Base-by-base conservation (phyloP, 2,329 filamentous ascomycete genomes). In the Fusarium kyushuense region DNA sequence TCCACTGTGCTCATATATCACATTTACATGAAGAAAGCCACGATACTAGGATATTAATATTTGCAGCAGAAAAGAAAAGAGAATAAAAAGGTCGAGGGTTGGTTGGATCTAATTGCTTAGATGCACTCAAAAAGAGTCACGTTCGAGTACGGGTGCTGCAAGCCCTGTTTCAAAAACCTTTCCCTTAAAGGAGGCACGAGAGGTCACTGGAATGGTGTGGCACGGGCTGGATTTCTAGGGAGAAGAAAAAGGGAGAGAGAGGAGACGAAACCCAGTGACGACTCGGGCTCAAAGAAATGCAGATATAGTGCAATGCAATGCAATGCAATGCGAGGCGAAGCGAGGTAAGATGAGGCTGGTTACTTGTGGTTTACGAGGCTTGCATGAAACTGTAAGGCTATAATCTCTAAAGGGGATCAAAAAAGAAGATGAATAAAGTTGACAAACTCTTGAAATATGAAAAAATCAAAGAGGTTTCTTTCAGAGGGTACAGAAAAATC, bases 121-220 rank as follows among this genome's bases (percentile, higher is more conserved):
- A 49, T 27, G 21, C 45, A 63, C 21, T 25, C 45, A 14, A 58
- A 38, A 52, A 38, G 47, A 55, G 25, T 21, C 38, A 52, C 53
- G 38, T 38, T 41, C 43, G 43, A 33, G 27, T 45, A 30, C 40
- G 21, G 38, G 27, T 38, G 53, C 59, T 54, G 54, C 30, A 65
- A 65, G 61, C 56, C 61, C 40, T 66, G 65, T 69, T 69, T 69
- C 65, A 66, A 46, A 63, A 47, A 23, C 53, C 55, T 69, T 70
- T 63, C 66, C 43, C 8, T 42, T 23, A 16, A 27, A 45, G 63
- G 33, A 32, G 25, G 43, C 25, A 45, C 25, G 33, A 42, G 27
- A 30, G 30, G n/a, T 23, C 7, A 6, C 17, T 67, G 66, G 67
- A 70, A 69, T 70, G 67, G 42, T 46, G 53, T 27, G 58, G 30